Conservation (phyloP, 2,329 filamentous ascomycete genomes). For the Leptosphaerulina australis region DNA sequence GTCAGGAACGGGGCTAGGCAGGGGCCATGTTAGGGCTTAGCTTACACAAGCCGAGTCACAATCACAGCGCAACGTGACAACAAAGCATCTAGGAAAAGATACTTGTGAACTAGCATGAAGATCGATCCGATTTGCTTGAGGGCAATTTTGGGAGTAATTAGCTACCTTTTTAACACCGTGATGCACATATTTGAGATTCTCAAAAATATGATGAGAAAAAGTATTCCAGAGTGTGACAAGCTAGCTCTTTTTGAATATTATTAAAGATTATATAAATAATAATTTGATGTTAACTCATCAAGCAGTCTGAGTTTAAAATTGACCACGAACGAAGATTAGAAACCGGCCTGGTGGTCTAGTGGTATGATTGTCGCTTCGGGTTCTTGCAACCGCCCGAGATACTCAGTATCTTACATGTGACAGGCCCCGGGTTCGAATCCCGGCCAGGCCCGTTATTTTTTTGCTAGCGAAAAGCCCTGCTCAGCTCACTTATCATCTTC, state of each 20-base stretch:
- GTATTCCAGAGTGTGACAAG: too few species aligned
- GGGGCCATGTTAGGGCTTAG: slow-evolving; percentile 8
- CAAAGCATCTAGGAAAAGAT: neutral
- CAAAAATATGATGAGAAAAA: too few species aligned
- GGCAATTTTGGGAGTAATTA: too few species aligned
- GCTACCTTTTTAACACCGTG: too few species aligned
- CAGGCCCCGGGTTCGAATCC: slow-evolving; percentile 49
- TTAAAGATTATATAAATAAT: neutral
- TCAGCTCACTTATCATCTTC: too few species aligned
- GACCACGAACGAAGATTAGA: too few species aligned
- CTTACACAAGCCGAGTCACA: slow-evolving; percentile 1
- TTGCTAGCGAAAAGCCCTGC: too few species aligned
- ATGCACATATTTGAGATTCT: too few species aligned
- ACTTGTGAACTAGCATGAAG: neutral
- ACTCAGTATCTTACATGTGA: slow-evolving; percentile 37
- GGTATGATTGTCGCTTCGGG: slow-evolving; percentile 44
- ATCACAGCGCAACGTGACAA: neutral
- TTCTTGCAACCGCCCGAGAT: slow-evolving; percentile 19
- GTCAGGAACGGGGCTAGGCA: slow-evolving; percentile 17
- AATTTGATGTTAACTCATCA: too few species aligned
- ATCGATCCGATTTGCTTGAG: too few species aligned
- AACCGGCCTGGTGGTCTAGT: slow-evolving; percentile 14
- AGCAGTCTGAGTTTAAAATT: slow-evolving; percentile 13
- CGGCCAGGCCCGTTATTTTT: slow-evolving; percentile 34
- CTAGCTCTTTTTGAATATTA: neutral